Base-by-base conservation (phyloP, 495 filamentous ascomycete genomes). In the Elasticomyces elasticus region DNA sequence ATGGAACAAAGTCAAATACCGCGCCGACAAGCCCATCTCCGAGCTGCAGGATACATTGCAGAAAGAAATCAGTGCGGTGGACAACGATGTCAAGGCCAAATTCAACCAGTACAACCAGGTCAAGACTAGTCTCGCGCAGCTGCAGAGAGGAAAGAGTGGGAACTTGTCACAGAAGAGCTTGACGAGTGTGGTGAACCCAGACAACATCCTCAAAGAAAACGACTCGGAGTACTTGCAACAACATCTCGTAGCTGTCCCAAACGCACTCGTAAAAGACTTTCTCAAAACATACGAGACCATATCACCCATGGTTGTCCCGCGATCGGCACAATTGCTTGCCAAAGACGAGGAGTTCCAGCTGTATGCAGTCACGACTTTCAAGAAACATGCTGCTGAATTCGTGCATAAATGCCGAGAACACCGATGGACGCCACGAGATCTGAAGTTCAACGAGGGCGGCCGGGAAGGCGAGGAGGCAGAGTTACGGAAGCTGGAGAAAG, bases 1-100 rank as follows among this genome's bases (percentile, higher is more conserved):
- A 49, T 98, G 92, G 92, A 95, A 97, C 69, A 95, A 90, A 67
- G 85, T 91, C 66, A 91, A 95, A 69, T 98, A 97, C 67, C 81
- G 91, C 49, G 85, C 86, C 49, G 92, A 98, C 67, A 90, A 85
- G 67, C 77, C 92, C 27, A 73, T 98, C 46, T 78, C 81, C 22
- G 89, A 96, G 60, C 69, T 96, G 48, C 83, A 94, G 49, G 86
- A 89, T 66, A 79, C 80, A 49, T 70, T 98, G 37, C 87, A 92
- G 62, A 94, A 92, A 46, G 46, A 55, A 35, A 38, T 58, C 17
- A 15, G 20, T 23, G 48, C 22, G 40, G 87, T 89, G 66, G 92
- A 96, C 72, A 94, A 85, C 66, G 91, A 96, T 67, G 87, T 95
- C 71, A 92, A 94, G 65, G 76, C 76, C 64, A 95, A 95, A 70